phyloP scores from a whole-genome alignment of 169 alveolate species.

The Plasmodium berghei region DNA sequence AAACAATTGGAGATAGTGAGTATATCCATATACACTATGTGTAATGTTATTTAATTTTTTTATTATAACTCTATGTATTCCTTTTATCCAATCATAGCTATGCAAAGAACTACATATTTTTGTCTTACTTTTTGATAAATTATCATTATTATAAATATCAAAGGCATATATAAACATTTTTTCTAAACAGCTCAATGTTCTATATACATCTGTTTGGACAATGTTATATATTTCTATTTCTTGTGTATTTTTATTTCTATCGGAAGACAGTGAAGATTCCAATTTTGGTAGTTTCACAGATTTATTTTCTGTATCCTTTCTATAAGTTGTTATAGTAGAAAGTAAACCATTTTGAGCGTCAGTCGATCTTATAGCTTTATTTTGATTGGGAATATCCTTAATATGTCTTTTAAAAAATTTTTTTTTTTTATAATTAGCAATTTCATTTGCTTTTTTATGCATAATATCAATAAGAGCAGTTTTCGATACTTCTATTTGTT shows the following conservation, averaged over 20 bases:
- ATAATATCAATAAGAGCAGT: slow-evolving; percentile 5
- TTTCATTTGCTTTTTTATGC: slow-evolving; percentile 11
- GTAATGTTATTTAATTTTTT: slow-evolving; percentile 13
- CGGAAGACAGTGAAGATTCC: neutral
- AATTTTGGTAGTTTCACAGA: neutral
- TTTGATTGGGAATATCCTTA: neutral
- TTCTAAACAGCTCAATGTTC: slow-evolving; percentile 75
- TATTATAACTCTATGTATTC: slow-evolving; percentile 6
- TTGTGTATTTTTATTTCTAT: neutral
- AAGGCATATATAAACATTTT: slow-evolving; percentile 51
- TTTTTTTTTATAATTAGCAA: neutral
- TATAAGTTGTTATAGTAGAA: neutral
- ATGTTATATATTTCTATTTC: slow-evolving; percentile 2
- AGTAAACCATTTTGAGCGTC: neutral
- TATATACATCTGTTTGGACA: slow-evolving; percentile 30
- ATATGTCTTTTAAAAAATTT: neutral
- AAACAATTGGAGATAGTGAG: slow-evolving; percentile 26
- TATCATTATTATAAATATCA: neutral
- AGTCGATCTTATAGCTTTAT: neutral
- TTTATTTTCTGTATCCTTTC: neutral
- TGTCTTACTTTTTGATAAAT: slow-evolving; percentile 13
- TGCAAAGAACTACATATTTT: slow-evolving; percentile 49
- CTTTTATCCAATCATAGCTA: slow-evolving; percentile 41
- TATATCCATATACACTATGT: slow-evolving; percentile 34
- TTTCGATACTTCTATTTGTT: slow-evolving; percentile 17